These are phyloP conservation scores for Somion occarium DNA, from an alignment of 1,284 basidiomycete species.

Conservation along the genomic window DNA sequence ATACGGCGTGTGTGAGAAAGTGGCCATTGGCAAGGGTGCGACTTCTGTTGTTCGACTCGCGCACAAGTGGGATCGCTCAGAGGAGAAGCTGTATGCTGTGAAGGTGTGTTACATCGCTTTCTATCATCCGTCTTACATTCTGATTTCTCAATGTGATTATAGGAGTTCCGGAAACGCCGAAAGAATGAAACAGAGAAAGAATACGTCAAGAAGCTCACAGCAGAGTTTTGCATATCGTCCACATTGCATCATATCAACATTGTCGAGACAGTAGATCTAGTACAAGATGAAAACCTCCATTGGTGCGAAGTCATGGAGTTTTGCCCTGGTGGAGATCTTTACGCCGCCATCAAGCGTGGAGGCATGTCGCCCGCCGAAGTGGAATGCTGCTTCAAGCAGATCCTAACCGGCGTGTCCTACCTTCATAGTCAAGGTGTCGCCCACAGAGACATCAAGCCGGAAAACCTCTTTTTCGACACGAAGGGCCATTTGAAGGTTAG, in stretches of 20 bases:
- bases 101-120: conserved; percentile 63
- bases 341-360: conserved; percentile 97
- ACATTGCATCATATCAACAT: conserved; percentile 96
- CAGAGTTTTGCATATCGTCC: conserved; percentile 98
- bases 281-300: conserved; percentile 93
- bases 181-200: conserved; percentile 99
- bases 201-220: conserved; percentile 99
- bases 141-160: not conserved
- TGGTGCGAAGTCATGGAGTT: conserved; percentile 99
- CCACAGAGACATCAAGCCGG: conserved; percentile 97
- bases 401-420: conserved; percentile 84
- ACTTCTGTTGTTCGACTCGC: conserved; percentile 95
- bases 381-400: conserved; percentile 98
- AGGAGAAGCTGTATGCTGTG: conserved; percentile 98
- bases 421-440: conserved; percentile 96
- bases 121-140: conserved; percentile 5
- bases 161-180: conserved; percentile 97
- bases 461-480: conserved; percentile 93
- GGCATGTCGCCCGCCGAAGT: conserved; percentile 93
- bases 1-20: conserved; percentile 96
- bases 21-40: conserved; percentile 96
- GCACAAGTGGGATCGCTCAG: conserved; percentile 96
- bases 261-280: conserved; percentile 97
- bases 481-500: conserved; percentile 89
- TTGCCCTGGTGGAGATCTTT: conserved; percentile 94